These are phyloP conservation scores for Borovskyia barvae DNA, from an alignment of 208 protist species.

Conservation along the genomic window DNA sequence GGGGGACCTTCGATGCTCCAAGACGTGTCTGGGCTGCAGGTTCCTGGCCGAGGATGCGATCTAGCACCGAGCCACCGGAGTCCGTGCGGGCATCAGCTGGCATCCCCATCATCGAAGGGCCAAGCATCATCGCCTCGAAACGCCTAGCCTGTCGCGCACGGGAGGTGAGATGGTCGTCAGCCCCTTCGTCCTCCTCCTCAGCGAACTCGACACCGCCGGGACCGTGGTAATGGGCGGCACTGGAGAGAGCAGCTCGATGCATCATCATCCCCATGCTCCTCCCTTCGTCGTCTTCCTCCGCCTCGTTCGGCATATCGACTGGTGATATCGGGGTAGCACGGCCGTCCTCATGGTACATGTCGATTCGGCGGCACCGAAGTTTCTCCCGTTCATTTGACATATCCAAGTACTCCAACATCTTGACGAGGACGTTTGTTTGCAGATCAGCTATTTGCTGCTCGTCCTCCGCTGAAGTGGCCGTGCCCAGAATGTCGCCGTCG, in stretches of 20 bases:
- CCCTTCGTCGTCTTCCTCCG: slow-evolving; percentile 19
- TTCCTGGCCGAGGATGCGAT: slow-evolving; percentile 27
- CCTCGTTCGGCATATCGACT: slow-evolving; percentile 10
- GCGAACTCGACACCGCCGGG: neutral
- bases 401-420: slow-evolving; percentile 67
- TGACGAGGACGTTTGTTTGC: slow-evolving; percentile 31
- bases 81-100: neutral
- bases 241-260: neutral
- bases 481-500: slow-evolving; percentile 3
- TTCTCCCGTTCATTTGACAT: slow-evolving; percentile 82
- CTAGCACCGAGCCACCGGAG: slow-evolving; percentile 13
- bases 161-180: slow-evolving; percentile 6
- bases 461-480: neutral
- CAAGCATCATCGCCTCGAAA: slow-evolving; percentile 18
- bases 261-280: neutral
- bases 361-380: slow-evolving; percentile 46
- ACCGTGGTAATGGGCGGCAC: neutral
- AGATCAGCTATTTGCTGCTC: slow-evolving; percentile 13
- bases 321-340: slow-evolving; percentile 7
- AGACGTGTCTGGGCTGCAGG: neutral
- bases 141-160: slow-evolving; percentile 3
- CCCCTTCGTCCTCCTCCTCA: neutral
- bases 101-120: slow-evolving; percentile 11
- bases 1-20: neutral
- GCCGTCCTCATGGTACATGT: slow-evolving; percentile 18